Evolutionary conservation across 164 flowering plant genomes (phyloP).

Genomic region (Aristolochia contorta): DNA sequence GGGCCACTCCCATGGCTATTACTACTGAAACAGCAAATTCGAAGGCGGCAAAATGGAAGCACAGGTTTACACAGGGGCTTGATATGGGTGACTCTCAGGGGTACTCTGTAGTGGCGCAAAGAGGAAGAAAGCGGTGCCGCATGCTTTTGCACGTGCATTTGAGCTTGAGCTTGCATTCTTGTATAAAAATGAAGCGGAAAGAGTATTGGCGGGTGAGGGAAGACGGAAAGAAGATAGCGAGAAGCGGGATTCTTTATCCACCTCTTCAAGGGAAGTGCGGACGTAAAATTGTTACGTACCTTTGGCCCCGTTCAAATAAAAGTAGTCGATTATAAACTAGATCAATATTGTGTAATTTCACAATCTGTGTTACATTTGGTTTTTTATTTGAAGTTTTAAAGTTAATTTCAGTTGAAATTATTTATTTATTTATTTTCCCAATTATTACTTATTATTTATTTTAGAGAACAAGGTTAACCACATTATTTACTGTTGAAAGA

Average conservation of each 20-base stretch:
- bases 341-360: no score
- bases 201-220: background rate
- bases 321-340: no score
- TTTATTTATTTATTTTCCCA: no score
- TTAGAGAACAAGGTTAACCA: no score
- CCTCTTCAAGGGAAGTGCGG: no score
- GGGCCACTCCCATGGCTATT: background rate
- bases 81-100: background rate
- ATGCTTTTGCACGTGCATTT: constrained; percentile 14
- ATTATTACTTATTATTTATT: no score
- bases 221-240: background rate
- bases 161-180: background rate
- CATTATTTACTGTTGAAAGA: no score
- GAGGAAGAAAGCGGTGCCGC: constrained; percentile 12
- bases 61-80: background rate
- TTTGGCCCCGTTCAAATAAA: no score
- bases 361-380: no score
- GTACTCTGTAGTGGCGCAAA: constrained; percentile 4
- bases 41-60: constrained; percentile 1
- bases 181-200: background rate
- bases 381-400: no score
- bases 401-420: no score
- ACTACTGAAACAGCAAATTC: background rate
- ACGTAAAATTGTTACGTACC: no score
- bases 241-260: background rate